These are phyloP conservation scores for Pyrenophora seminiperda DNA, from an alignment of 2,329 filamentous ascomycete species.

Conservation along the genomic window DNA sequence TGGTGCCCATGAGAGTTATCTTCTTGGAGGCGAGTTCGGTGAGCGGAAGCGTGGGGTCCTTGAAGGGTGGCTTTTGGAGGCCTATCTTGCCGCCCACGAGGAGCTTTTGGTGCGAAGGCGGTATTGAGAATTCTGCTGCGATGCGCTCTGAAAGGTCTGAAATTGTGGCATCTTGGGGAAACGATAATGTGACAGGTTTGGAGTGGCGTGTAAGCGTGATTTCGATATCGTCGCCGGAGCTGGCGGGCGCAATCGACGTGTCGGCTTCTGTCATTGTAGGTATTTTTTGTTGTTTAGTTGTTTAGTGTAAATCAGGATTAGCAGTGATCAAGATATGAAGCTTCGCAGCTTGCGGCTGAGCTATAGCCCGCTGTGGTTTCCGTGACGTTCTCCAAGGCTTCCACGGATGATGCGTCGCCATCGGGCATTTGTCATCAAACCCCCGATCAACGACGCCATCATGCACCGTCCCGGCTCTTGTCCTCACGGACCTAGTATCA, in stretches of 20 bases:
- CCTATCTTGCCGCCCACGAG: slow-evolving; percentile 67
- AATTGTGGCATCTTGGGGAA: slow-evolving; percentile 59
- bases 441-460: background rate
- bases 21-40: slow-evolving; percentile 61
- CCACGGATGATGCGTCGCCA: slow-evolving; percentile 35
- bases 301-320: slow-evolving; percentile 29
- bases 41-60: slow-evolving; percentile 60
- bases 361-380: slow-evolving; percentile 27
- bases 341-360: slow-evolving; percentile 29
- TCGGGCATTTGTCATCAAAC: slow-evolving; percentile 44
- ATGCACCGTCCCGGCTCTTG: background rate
- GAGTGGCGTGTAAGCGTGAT: slow-evolving; percentile 63
- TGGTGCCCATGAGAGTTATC: slow-evolving; percentile 69
- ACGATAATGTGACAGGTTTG: slow-evolving; percentile 54
- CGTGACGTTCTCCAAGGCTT: slow-evolving; percentile 45
- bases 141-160: slow-evolving; percentile 65
- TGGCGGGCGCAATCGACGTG: slow-evolving; percentile 10
- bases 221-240: slow-evolving; percentile 26
- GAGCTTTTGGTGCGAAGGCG: slow-evolving; percentile 69
- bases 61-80: slow-evolving; percentile 68
- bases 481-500: background rate
- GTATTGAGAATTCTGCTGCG: slow-evolving; percentile 62
- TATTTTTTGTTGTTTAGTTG: slow-evolving; percentile 11
- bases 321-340: slow-evolving; percentile 37
- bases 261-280: slow-evolving; percentile 21